Evolutionary conservation across 441 rosid genomes (phyloP).

Genomic region (Pelargonium myrrhifolium): DNA sequence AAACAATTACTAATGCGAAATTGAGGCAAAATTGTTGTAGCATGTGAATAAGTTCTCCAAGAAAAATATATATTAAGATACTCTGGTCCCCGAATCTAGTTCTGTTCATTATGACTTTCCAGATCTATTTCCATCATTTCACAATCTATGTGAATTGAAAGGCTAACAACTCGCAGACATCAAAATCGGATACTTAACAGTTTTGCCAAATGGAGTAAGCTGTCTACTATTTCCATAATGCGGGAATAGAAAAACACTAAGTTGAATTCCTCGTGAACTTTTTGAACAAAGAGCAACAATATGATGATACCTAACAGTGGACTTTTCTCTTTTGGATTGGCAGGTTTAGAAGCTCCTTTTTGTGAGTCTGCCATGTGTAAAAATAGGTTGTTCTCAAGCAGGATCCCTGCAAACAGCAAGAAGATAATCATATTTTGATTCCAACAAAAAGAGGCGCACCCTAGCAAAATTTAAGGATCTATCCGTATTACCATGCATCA

Average conservation of each 20-base stretch:
- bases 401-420: constrained; percentile 20
- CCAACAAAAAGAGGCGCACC: constrained; percentile 7
- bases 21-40: constrained; percentile 7
- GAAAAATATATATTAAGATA: not conserved
- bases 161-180: not conserved
- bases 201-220: constrained; percentile 1
- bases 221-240: constrained; percentile 3
- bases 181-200: not conserved
- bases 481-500: constrained; percentile 3
- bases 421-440: not conserved
- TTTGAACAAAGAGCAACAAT: not conserved
- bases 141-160: not conserved
- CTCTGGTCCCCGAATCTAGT: not conserved
- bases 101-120: not conserved
- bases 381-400: constrained; percentile 13
- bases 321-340: constrained; percentile 41
- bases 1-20: constrained; percentile 3
- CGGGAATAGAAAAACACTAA: not conserved
- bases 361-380: constrained; percentile 48
- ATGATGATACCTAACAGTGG: constrained; percentile 42
- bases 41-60: constrained; percentile 7
- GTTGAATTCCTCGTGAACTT: not conserved
- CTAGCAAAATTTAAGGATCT: not conserved
- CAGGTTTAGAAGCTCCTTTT: constrained; percentile 35
- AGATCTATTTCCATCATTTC: not conserved